Conservation (phyloP, 257 asterid species). For the Osmanthus fragrans region DNA sequence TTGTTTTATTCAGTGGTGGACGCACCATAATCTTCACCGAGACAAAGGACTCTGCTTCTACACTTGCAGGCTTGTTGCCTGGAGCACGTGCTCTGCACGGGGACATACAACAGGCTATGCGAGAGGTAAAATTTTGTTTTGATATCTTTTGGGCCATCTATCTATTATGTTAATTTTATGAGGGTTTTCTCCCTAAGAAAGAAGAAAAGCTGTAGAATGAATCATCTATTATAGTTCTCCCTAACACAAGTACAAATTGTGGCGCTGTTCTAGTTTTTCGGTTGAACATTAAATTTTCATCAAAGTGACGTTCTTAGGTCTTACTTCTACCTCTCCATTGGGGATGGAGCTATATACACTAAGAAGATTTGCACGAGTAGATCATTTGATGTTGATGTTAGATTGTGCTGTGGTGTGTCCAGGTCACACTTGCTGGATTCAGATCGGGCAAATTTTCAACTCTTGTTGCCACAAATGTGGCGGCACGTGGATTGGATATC, state of each 20-base stretch:
- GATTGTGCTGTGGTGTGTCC: slow-evolving; percentile 19
- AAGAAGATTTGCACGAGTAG: neutral
- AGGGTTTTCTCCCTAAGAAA: neutral
- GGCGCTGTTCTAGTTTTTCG: neutral
- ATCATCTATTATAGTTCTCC: neutral
- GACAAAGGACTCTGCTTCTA: slow-evolving; percentile 84
- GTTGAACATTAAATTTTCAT: neutral
- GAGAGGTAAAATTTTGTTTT: slow-evolving; percentile 22
- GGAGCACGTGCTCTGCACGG: too few relatives aligned
- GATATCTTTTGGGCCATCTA: neutral
- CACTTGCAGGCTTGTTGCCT: slow-evolving; percentile 64
- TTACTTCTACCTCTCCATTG: neutral
- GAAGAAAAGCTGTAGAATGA: neutral
- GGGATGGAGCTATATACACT: neutral
- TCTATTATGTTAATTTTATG: neutral
- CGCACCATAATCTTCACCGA: slow-evolving; percentile 90
- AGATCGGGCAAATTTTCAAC: slow-evolving; percentile 4
- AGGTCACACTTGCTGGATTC: slow-evolving; percentile 34
- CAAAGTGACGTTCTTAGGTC: neutral
- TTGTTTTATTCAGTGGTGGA: slow-evolving; percentile 67
- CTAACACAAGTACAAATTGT: neutral
- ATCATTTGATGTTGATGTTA: neutral
- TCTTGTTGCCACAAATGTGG: too few relatives aligned
- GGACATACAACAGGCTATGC: too few relatives aligned
- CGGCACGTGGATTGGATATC: too few relatives aligned